Conservation (phyloP, 75 land plant genomes). For the Pinus taeda region DNA sequence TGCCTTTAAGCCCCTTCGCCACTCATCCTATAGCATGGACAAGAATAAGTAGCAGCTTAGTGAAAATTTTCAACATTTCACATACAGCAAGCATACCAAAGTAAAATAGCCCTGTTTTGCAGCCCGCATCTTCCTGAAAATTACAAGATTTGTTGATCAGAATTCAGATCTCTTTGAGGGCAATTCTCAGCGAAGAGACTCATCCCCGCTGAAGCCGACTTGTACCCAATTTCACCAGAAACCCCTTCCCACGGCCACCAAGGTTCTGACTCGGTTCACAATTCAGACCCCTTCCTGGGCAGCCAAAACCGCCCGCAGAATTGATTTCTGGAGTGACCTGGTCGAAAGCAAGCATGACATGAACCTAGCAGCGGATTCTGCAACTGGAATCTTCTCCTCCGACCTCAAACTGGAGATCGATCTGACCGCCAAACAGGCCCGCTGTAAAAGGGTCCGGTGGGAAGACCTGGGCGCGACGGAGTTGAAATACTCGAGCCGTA, state of each 20-base stretch:
- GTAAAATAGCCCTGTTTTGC: slow-evolving; percentile 84
- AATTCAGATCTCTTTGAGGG: background rate
- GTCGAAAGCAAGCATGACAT: background rate
- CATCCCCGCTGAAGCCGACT: slow-evolving; percentile 2
- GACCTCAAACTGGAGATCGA: background rate
- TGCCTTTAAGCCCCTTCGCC: too few species aligned
- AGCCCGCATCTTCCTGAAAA: slow-evolving; percentile 87
- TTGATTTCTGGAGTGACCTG: background rate
- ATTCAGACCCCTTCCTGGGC: background rate
- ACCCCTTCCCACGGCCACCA: slow-evolving; percentile 17
- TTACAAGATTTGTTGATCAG: background rate
- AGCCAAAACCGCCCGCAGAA: background rate
- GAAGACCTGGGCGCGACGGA: background rate
- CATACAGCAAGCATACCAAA: slow-evolving; percentile 47
- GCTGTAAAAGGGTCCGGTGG: background rate
- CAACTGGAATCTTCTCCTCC: background rate
- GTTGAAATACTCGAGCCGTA: background rate
- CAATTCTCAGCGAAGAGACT: slow-evolving; percentile 1
- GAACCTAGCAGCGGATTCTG: background rate
- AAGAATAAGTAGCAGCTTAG: too few species aligned
- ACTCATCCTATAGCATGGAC: too few species aligned
- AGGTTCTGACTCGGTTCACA: background rate
- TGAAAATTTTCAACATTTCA: background rate
- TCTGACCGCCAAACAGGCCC: background rate
- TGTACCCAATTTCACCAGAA: slow-evolving; percentile 17